Conservation (phyloP, 208 protist genomes). For the Trypanosoma grayi region DNA sequence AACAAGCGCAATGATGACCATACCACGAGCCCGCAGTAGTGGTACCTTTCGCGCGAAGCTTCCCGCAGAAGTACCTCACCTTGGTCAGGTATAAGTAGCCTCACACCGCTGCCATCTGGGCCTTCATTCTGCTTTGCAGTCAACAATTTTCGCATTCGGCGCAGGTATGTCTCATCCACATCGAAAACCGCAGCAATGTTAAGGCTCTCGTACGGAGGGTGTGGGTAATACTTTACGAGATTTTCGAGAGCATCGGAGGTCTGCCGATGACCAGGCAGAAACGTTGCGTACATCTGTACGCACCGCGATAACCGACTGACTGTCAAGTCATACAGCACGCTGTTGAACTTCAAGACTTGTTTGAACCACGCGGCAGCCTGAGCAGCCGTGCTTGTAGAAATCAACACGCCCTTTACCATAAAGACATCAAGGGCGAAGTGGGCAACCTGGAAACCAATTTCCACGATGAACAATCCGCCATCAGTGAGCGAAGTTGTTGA, state of each 20-base stretch:
- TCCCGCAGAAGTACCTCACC: conserved; percentile 23
- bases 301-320: conserved; percentile 38
- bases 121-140: background rate
- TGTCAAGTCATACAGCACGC: conserved; percentile 74
- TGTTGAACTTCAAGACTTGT: conserved; percentile 69
- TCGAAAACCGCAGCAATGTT: conserved; percentile 57
- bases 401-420: conserved; percentile 56
- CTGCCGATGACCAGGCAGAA: conserved; percentile 41
- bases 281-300: conserved; percentile 37
- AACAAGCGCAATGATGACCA: conserved; percentile 68
- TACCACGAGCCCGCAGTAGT: conserved; percentile 61
- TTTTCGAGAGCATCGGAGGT: conserved; percentile 49
- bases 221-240: conserved; percentile 76
- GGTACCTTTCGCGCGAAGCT: conserved; percentile 42
- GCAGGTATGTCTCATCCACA: conserved; percentile 61
- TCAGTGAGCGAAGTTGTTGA: conserved; percentile 35
- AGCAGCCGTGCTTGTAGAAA: conserved; percentile 50
- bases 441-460: conserved; percentile 85
- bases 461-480: conserved; percentile 71
- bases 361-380: conserved; percentile 69
- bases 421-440: conserved; percentile 89
- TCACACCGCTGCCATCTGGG: conserved; percentile 4
- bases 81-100: conserved; percentile 25
- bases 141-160: conserved; percentile 45
- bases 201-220: conserved; percentile 49